Base-by-base conservation (phyloP, 495 filamentous ascomycete genomes). In the Parachaetomium inaequale region DNA sequence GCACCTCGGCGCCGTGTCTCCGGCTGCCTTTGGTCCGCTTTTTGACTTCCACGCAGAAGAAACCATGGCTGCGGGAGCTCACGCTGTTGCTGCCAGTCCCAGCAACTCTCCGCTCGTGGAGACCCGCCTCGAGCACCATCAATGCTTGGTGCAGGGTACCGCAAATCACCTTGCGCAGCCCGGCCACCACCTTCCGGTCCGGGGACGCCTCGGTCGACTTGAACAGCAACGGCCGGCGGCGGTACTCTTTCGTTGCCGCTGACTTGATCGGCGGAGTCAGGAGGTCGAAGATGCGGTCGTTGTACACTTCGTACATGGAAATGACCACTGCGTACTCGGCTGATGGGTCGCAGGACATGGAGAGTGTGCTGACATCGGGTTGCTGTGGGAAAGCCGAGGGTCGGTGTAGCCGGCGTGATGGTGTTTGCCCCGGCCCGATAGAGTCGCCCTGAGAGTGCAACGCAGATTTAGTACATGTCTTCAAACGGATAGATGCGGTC, bases 281-380 rank as follows among this genome's bases (percentile, higher is more conserved):
- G 3, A 98, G 85, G 69, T 98, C 94, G 68, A 94, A 98, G 55
- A 98, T 97, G 14, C 93, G 87, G 74, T 98, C 94, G 73, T 98
- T 98, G 78, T 98, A 97, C 19, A 98, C 94, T 75, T 98, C 95
- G 75, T 97, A 98, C 94, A 98, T 98, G 19, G 91, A 96, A 1
- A 98, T 81, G 8, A 98, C 72, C 60, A 98, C 85, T 5, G 92
- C 87, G 68, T 96, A 97, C 63, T 97, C 92, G 58, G 89, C 83
- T 25, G 83, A 84, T 0, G 81, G 77, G 58, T 94, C 91, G 61
- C 85, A 78, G 6, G 86, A 81, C 0, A 93, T 74, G 11, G 79
- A 75, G 11, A 96, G 74, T 55, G 89, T 80, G 72, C 83, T 83
- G 56, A 96, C 84, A 66, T 91, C 85, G 11, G 94, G 94, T 4